Evolutionary conservation across 345 rosid species (phyloP), one percentile per base, ranked within the genome.

Genomic region (Acer negundo): DNA sequence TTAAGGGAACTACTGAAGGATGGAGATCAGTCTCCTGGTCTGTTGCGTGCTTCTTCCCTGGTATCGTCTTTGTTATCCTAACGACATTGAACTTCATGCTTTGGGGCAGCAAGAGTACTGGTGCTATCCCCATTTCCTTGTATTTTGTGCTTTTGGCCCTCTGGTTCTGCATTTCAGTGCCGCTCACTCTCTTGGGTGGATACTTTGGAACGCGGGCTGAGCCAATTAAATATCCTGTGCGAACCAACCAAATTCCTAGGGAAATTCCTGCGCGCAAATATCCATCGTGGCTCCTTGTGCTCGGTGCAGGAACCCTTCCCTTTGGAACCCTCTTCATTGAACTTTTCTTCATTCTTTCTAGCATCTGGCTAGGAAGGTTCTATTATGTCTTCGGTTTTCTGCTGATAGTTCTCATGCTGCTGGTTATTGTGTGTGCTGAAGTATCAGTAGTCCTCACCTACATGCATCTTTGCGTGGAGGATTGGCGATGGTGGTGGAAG

Each of bases 401-500:
- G 83, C 89, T 92, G 66, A 82, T 90, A 55, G 97, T 92, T 73
- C 88, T 92, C 16, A 51, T 85, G 16, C 85, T 92, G 24, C 85
- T 92, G 71, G 89, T 90, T 38, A 75, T 92, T 5, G 94, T 90
- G 55, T 90, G 97, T 59, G 97, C 93, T 23, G 94, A 92, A 82
- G 93, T 90, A 10, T 90, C 97, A 6, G 93, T 92, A 76, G 94
- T 92, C 47, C 88, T 92, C 24, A 92, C 94, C 26, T 92, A 90
- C 80, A 92, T 92, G 94, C 97, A 90, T 75, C 97, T 92, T 31
- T 92, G 94, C 16, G 97, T 89, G 15, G 97, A 92, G 82, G 97
- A 92, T 66, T 92, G 97, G 97, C 87, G 83, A 70, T 92, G 97
- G 97, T 90, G 95, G 97, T 92, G 97, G 97, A 92, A 90, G 83